These are phyloP conservation scores for Filobasidium uniguttulatum DNA, from an alignment of 1,284 basidiomycete genomes.

Conservation along the genomic window DNA sequence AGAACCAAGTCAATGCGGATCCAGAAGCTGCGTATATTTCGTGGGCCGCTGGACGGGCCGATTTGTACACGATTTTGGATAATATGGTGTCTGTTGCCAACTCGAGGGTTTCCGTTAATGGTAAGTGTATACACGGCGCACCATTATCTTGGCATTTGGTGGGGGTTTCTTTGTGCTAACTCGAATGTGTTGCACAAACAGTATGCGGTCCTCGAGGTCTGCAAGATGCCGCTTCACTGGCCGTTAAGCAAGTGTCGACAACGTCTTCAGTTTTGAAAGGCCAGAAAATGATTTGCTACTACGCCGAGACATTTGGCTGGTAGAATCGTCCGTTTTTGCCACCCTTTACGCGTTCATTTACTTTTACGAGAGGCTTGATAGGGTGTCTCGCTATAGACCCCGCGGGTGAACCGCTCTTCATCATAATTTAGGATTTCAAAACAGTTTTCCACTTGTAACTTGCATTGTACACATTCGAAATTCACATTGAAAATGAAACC, in stretches of 20 bases:
- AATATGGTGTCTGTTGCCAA: constrained; percentile 8
- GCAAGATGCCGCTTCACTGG: constrained; percentile 14
- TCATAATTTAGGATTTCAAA: too few species aligned
- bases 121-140: constrained; percentile 4
- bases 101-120: constrained; percentile 15
- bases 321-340: too few species aligned
- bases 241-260: constrained; percentile 15
- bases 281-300: constrained; percentile 18
- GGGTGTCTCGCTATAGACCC: too few species aligned
- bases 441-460: too few species aligned
- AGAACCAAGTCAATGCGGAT: constrained; percentile 1
- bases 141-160: too few species aligned
- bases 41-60: constrained; percentile 15
- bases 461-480: too few species aligned
- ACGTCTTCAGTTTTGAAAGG: constrained; percentile 16
- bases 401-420: too few species aligned
- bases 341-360: too few species aligned
- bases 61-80: constrained; percentile 14
- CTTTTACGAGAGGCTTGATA: too few species aligned
- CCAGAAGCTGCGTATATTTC: background rate
- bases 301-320: constrained; percentile 22
- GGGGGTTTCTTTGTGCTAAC: background rate
- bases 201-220: constrained; percentile 22
- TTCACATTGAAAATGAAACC: too few species aligned
- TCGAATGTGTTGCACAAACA: background rate